Conservation (phyloP, 768 basidiomycete species). For the Tylopilus sp. region DNA sequence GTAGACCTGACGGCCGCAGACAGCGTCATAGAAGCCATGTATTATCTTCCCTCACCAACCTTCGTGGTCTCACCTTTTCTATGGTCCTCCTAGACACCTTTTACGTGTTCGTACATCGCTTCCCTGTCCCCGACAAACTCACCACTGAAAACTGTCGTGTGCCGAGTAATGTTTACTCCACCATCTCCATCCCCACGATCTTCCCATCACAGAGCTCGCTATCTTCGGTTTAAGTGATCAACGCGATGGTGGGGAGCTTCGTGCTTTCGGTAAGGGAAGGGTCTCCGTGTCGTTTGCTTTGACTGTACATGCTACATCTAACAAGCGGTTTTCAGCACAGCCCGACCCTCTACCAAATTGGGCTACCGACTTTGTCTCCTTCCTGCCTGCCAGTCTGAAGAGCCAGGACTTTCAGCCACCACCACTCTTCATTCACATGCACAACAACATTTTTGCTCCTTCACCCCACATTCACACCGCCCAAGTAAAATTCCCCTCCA, state of each 20-base stretch:
- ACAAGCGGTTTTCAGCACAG: conserved; percentile 24
- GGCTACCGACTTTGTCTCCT: conserved; percentile 13
- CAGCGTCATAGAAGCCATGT: conserved; percentile 15
- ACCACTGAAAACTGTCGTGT: conserved; percentile 39
- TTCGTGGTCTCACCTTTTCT: conserved; percentile 35
- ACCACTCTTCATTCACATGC: not conserved
- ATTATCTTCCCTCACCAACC: conserved; percentile 29
- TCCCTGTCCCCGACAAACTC: conserved; percentile 37
- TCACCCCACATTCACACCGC: conserved; percentile 27
- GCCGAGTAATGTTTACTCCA: conserved; percentile 7
- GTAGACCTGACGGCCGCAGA: too few relatives aligned
- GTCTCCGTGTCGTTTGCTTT: conserved; percentile 39
- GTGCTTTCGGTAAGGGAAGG: conserved; percentile 35
- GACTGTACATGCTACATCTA: conserved; percentile 41
- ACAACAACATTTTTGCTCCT: conserved; percentile 13
- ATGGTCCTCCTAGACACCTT: conserved; percentile 31
- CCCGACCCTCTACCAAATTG: not conserved
- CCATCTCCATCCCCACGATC: conserved; percentile 29
- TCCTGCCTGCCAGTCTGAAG: conserved; percentile 6
- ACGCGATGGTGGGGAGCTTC: conserved; percentile 23
- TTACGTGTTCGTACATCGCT: conserved; percentile 33
- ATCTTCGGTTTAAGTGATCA: conserved; percentile 35
- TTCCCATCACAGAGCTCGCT: conserved; percentile 44
- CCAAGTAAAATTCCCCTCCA: conserved; percentile 28
- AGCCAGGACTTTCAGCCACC: too few relatives aligned